Evolutionary conservation across 352 stramenopile genomes (phyloP), one percentile per base, ranked within the genome.

Genomic region (Phytopythium sindhum): DNA sequence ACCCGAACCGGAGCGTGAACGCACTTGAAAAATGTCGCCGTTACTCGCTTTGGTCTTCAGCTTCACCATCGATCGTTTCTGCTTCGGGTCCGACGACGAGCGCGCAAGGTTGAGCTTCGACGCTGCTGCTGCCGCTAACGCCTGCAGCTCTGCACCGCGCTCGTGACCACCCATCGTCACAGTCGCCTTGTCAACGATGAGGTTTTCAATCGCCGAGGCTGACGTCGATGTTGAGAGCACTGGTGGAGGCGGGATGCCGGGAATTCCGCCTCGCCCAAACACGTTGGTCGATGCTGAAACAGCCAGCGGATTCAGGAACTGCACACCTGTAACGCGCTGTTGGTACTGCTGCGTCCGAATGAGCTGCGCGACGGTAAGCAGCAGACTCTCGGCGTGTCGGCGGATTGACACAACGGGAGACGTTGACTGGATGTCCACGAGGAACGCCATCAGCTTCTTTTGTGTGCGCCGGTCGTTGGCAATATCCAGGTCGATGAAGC

Each of bases 401-500:
- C 81, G 75, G 67, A 94, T 92, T 21, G 85, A 94, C 29, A 76
- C 61, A 23, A 94, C 83, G 0, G 85, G 84, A 2, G 84, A 91
- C 21, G 83, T 91, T 24, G 72, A 78, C 55, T 91, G 77, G 63
- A 96, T 93, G 47, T 94, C 86, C 39, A 72, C 79, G 17, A 96
- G 69, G 33, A 95, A 81, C 19, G 70, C 63, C 61, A 90, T 73
- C 10, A 95, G 70, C 56, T 93, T 93, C 65, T 89, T 89, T 59
- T 91, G 80, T 2, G 87, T 74, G 11, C 81, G 81, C 4, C 84
- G 80, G 52, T 94, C 85, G 39, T 81, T 67, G 1, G 65, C 50
- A 44, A 96, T 44, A 68, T 96, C 87, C 59, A 86, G 74, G 21
- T 94, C 82, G 37, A 96, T 93, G 68, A 85, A 96, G 0, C 79